phyloP scores from a whole-genome alignment of 352 stramenopile species.

The Phytophthora pisi region DNA sequence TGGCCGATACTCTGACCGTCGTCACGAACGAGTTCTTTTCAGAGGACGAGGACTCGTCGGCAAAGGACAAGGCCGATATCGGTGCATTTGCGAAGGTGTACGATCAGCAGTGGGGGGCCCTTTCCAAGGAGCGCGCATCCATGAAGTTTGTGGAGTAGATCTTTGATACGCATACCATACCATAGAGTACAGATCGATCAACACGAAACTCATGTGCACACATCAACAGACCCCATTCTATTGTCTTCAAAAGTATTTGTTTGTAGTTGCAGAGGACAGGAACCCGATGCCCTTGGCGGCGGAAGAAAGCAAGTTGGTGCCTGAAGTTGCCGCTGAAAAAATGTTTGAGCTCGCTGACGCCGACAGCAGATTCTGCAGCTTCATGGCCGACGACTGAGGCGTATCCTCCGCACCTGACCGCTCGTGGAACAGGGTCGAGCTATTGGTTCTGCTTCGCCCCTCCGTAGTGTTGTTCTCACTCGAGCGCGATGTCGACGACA shows the following conservation, averaged over 20 bases:
- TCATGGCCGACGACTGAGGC: slow-evolving; percentile 50
- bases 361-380: slow-evolving; percentile 73
- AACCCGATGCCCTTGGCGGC: slow-evolving; percentile 86
- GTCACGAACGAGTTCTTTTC: slow-evolving; percentile 63
- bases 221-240: slow-evolving; percentile 10
- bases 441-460: slow-evolving; percentile 36
- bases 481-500: slow-evolving; percentile 37
- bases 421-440: slow-evolving; percentile 51
- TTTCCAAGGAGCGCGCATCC: slow-evolving; percentile 50
- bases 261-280: slow-evolving; percentile 71
- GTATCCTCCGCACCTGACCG: slow-evolving; percentile 28
- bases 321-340: slow-evolving; percentile 62
- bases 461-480: slow-evolving; percentile 37
- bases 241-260: slow-evolving; percentile 69
- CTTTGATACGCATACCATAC: slow-evolving; percentile 3
- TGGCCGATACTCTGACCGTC: slow-evolving; percentile 62
- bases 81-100: slow-evolving; percentile 62
- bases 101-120: slow-evolving; percentile 57
- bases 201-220: slow-evolving; percentile 10
- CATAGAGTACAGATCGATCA: slow-evolving; percentile 33
- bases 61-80: slow-evolving; percentile 27
- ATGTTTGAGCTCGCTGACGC: slow-evolving; percentile 69
- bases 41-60: slow-evolving; percentile 15
- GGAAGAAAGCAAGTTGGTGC: slow-evolving; percentile 67
- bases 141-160: slow-evolving; percentile 63